A percentile compares a stretch with the other conserved stretches of the same genome.
These are phyloP conservation scores for Carex kokanica DNA, from an alignment of 176 grass and related monocot genomes.

Conservation along the genomic window DNA sequence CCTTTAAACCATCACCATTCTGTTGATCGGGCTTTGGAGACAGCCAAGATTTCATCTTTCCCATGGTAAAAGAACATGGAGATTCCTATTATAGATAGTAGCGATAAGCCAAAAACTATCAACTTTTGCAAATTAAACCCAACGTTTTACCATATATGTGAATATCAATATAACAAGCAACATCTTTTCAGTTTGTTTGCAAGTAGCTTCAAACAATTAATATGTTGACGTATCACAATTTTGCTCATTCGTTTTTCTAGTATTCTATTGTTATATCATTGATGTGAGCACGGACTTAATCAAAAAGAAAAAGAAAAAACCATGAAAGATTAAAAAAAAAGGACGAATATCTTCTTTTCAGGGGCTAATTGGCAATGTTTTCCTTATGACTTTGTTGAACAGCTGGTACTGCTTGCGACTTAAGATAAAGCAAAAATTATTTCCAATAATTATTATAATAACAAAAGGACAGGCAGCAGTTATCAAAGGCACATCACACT, in stretches of 20 bases:
- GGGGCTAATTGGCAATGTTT: not conserved
- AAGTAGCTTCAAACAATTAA: not conserved
- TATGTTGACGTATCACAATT: not conserved
- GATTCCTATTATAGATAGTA: constrained; percentile 19
- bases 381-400: constrained; percentile 5
- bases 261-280: not conserved
- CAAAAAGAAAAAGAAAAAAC: not conserved
- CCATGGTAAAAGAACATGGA: constrained; percentile 46
- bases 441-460: not conserved
- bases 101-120: not conserved
- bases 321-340: not conserved
- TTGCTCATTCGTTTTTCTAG: not conserved
- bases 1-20: constrained; percentile 36
- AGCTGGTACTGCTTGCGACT: not conserved
- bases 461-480: not conserved
- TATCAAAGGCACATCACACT: not conserved
- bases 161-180: constrained; percentile 5
- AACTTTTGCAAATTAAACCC: not conserved
- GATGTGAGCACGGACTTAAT: not conserved
- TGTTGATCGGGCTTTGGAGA: constrained; percentile 45
- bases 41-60: constrained; percentile 64
- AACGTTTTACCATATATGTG: not conserved
- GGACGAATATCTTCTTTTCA: not conserved
- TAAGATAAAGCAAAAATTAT: not conserved
- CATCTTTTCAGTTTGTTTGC: not conserved